These are phyloP conservation scores for Phytopythium vexans DNA, from an alignment of 352 stramenopile species.

Conservation along the genomic window DNA sequence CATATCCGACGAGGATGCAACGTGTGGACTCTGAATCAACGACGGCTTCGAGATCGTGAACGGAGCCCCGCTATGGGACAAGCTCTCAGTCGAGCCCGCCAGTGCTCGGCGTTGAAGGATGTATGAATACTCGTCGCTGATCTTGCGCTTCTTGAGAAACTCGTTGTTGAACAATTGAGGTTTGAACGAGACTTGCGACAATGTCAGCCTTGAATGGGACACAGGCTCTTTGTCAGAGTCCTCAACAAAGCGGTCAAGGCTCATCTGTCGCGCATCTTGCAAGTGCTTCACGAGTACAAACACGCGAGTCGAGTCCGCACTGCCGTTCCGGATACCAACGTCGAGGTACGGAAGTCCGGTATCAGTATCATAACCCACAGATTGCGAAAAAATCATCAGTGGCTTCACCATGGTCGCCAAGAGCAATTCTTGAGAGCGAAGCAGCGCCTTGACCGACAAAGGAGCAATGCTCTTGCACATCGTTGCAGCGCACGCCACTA, in stretches of 20 bases:
- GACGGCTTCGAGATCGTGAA: constrained; percentile 41
- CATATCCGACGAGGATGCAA: constrained; percentile 45
- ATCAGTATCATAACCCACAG: constrained; percentile 11
- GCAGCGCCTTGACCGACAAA: constrained; percentile 9
- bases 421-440: constrained; percentile 10
- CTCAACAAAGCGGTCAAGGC: constrained; percentile 19
- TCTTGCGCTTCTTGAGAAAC: constrained; percentile 57
- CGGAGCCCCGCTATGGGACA: constrained; percentile 18
- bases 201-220: constrained; percentile 13
- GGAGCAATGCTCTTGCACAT: constrained; percentile 9
- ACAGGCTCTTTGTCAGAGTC: constrained; percentile 9
- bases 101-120: constrained; percentile 54
- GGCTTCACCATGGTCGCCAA: constrained; percentile 8
- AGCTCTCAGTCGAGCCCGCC: constrained; percentile 15
- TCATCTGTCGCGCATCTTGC: constrained; percentile 12
- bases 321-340: constrained; percentile 22
- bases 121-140: constrained; percentile 73
- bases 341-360: constrained; percentile 10
- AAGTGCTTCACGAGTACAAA: constrained; percentile 36
- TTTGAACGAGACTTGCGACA: constrained; percentile 31
- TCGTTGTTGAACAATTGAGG: no score
- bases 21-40: constrained; percentile 49
- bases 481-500: constrained; percentile 25
- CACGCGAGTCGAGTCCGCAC: constrained; percentile 17
- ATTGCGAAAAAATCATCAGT: constrained; percentile 28